These are phyloP conservation scores for Hirsutella minnesotensis DNA, from an alignment of 2,329 filamentous ascomycete species.

Conservation along the genomic window DNA sequence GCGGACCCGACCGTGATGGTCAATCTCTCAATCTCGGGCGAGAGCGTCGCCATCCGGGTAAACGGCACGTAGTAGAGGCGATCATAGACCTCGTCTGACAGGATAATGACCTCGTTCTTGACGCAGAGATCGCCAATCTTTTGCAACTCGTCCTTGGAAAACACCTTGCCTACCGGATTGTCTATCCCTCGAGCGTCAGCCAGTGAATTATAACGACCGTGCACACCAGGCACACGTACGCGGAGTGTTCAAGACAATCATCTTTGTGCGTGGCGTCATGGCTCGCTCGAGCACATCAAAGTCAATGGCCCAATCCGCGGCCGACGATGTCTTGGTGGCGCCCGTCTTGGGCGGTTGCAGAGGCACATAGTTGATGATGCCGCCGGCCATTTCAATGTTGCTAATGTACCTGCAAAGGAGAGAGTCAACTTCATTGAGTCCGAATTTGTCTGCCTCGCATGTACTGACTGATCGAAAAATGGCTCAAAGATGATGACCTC, in stretches of 20 bases:
- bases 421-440: background rate
- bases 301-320: conserved; percentile 79
- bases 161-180: conserved; percentile 95
- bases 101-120: conserved; percentile 86
- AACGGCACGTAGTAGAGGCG: conserved; percentile 92
- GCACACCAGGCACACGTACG: conserved; percentile 20
- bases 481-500: conserved; percentile 98
- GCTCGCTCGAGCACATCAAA: conserved; percentile 70
- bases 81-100: conserved; percentile 91
- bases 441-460: no score
- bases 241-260: conserved; percentile 83
- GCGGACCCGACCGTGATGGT: conserved; percentile 92
- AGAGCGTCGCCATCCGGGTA: conserved; percentile 81
- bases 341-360: conserved; percentile 79
- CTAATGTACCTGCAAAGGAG: conserved; percentile 52
- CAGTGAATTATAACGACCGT: background rate
- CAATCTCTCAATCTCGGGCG: conserved; percentile 75
- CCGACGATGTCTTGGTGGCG: conserved; percentile 66
- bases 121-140: conserved; percentile 81
- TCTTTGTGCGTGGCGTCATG: conserved; percentile 80
- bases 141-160: conserved; percentile 70
- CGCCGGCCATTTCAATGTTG: conserved; percentile 97
- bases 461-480: conserved; percentile 79
- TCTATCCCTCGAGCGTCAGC: conserved; percentile 31
- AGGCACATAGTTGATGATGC: conserved; percentile 91